phyloP scores from a whole-genome alignment of 1,284 basidiomycete genomes.

The Vanrija sp. region DNA sequence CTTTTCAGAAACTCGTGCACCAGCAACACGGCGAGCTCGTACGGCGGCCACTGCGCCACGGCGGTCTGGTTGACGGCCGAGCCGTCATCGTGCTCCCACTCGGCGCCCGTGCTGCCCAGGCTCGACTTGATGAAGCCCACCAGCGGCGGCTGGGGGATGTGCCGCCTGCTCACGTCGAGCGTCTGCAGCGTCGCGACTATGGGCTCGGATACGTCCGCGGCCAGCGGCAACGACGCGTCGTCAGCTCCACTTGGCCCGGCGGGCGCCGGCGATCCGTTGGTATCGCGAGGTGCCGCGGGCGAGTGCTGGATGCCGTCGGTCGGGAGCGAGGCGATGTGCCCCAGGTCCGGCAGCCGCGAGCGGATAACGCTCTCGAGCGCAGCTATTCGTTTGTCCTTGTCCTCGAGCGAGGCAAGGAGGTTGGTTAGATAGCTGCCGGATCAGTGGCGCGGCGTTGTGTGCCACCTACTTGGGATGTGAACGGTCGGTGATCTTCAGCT shows the following conservation, averaged over 20 bases:
- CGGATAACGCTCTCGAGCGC: conserved; percentile 6
- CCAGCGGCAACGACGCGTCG: not conserved
- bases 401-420: conserved; percentile 6
- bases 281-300: not conserved
- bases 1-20: conserved; percentile 2
- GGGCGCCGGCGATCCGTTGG: no score
- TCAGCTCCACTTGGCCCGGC: not conserved
- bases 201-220: not conserved
- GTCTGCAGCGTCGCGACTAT: not conserved
- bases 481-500: conserved; percentile 10
- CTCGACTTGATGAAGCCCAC: no score
- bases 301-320: not conserved
- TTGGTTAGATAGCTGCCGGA: conserved; percentile 8
- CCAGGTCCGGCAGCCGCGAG: conserved; percentile 1
- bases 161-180: not conserved
- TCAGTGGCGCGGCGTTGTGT: no score
- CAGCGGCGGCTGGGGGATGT: no score
- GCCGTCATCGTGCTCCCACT: no score
- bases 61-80: not conserved
- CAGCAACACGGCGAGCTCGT: conserved; percentile 2
- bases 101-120: no score
- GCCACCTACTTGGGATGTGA: conserved; percentile 7
- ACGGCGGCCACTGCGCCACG: conserved; percentile 8
- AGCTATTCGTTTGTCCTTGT: conserved; percentile 6
- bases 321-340: not conserved